Base-by-base conservation (phyloP, 2,329 filamentous ascomycete species). In the Hypoxylon sp. region DNA sequence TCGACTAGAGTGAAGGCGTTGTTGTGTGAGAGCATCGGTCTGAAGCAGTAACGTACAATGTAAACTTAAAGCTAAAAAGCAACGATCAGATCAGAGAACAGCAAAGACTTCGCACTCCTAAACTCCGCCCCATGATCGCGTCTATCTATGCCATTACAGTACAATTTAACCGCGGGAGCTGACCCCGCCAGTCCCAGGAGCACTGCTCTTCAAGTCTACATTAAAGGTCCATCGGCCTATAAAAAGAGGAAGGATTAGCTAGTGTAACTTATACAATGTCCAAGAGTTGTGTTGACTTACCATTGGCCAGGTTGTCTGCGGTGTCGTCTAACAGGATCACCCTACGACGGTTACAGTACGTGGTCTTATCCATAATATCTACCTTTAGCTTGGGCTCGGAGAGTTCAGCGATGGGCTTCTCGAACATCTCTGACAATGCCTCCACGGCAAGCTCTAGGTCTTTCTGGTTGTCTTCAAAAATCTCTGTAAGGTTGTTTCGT, bases 391-490 rank as follows among this genome's bases (percentile, higher is more conserved):
- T 97, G n/a, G 94, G 79, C 50, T 91, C 89, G 3, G 93, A 89
- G 17, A 99, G 85, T 75, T 98, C 94, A 44, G 90, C 84, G n/a
- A 95, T 93, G 0, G 95, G 94, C 84, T 97, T 98, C 86, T 99
- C 96, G 73, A 99, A 99, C 94, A 99, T 97, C 81, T 97, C 95
- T n/a, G 94, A 97, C 72, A 99, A 83, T 64, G 93, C 95, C 83
- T 99, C 96, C 0, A 98, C 96, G 0, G 96, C 95, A 90, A 99
- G 92, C 81, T 99, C 96, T 25, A 99, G 83, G 78, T 99, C 96
- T 81, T 97, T 97, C 77, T 99, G 96, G 79, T 99, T 99, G 80
- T 98, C 95, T 80, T 99, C 96, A 68, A 99, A 99, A 60, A 99
- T 98, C 78, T 95, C 93, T 0, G 96, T 98, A 62, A 96, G 84